Base-by-base conservation (phyloP, 1,139 yeast species). In the Saccharomyces hybrid region DNA sequence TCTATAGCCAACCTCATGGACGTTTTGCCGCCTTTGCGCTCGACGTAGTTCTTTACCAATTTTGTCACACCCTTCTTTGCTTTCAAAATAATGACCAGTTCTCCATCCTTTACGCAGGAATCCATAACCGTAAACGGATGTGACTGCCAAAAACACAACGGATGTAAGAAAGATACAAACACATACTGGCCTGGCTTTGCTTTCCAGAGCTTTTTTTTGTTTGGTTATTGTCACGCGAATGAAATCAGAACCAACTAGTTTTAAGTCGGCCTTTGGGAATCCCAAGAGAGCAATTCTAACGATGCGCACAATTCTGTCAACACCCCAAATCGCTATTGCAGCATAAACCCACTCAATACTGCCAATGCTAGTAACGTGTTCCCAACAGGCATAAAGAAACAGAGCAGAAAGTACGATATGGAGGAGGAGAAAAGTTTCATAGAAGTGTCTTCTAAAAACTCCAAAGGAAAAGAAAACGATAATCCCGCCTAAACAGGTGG, bases 111-210 rank as follows among this genome's bases (percentile, higher is more conserved):
- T 16, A 72, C 66, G 41, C 68, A 64, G 56, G 68, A 61, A 32
- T 62, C 64, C 28, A 82, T 75, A 11, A 81, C 76, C 0, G 89
- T 82, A 63, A 85, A 85, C 0, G 91, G 91, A 67, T 85, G 91
- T 0, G 86, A 79, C 65, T 85, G 89, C 83, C 82, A 86, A 59
- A 84, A 84, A 53, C 80, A 78, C 3, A 52, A 21, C 3, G 67
- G 64, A 47, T 56, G 57, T 54, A 62, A 51, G 42, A 68, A 61
- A 53, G 66, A 66, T 3, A 65, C 55, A 51, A 63, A 68, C 3
- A 58, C 65, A 53, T 66, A 66, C 52, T 66, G 67, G 0, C 70
- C 71, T 9, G 70, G 69, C 53, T 59, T 58, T 53, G 67, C 65
- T 14, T 77, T 70, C 44, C 58, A 57, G 9, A 81, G 75, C 51